Percentiles rank a stretch among this genome's conserved stretches.
Conservation (phyloP, 768 basidiomycete species). For the Hygrocybe coccinea region DNA sequence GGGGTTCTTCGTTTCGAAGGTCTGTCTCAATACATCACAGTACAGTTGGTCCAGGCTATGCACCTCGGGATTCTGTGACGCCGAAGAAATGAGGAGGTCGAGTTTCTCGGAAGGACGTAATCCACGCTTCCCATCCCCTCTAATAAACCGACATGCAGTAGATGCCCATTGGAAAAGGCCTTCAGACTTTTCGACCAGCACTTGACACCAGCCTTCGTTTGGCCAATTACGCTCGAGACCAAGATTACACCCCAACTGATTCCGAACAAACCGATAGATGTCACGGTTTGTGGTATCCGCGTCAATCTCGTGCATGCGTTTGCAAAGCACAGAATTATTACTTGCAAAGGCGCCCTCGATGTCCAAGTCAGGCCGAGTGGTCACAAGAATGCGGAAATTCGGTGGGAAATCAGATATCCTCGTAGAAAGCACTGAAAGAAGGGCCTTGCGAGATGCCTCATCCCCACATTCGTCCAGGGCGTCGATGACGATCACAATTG, state of each 20-base stretch:
- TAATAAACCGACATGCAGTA: constrained; percentile 26
- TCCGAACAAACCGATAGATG: constrained; percentile 1
- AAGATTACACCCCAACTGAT: neutral
- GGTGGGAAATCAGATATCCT: constrained; percentile 17
- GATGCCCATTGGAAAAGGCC: constrained; percentile 32
- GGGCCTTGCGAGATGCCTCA: constrained; percentile 7
- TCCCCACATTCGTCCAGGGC: constrained; percentile 3
- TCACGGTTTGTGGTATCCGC: neutral
- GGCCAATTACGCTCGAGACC: constrained; percentile 4
- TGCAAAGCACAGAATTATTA: neutral
- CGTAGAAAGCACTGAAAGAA: constrained; percentile 21
- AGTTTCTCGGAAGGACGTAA: neutral
- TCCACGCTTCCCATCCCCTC: neutral
- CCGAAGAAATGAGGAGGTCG: neutral
- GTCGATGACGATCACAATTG: constrained; percentile 7
- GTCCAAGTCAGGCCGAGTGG: constrained; percentile 22
- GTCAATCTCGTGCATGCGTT: neutral
- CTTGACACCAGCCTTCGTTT: constrained; percentile 10
- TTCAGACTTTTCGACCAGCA: constrained; percentile 22
- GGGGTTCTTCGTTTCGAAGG: neutral
- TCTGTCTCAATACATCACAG: neutral
- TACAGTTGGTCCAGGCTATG: neutral
- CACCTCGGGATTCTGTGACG: neutral
- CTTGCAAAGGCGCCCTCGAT: constrained; percentile 5
- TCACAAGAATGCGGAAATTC: constrained; percentile 28